Conservation (phyloP, 108 stramenopile genomes). For the Fragilaria radians region DNA sequence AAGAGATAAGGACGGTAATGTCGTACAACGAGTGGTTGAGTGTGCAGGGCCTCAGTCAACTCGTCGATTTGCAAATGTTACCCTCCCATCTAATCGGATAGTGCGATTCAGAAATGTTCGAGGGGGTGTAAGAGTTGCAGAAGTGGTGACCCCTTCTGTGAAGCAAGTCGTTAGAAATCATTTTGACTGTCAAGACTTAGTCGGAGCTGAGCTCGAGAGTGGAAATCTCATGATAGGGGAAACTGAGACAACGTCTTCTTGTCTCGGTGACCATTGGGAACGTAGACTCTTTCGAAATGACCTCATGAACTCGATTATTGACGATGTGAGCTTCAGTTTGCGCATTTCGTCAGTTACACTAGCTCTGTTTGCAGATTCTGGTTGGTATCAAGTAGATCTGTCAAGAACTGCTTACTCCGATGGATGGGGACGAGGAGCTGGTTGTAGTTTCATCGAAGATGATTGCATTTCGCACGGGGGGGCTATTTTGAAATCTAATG, state of each 20-base stretch:
- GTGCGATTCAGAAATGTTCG: constrained; percentile 52
- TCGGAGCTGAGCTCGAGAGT: constrained; percentile 75
- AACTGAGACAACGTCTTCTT: constrained; percentile 6
- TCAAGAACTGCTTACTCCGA: constrained; percentile 40
- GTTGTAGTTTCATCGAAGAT: constrained; percentile 67
- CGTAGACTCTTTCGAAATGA: constrained; percentile 63
- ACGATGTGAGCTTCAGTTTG: constrained; percentile 47
- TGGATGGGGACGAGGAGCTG: constrained; percentile 76
- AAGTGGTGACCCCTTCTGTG: constrained; percentile 72
- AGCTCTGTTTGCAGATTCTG: constrained; percentile 78
- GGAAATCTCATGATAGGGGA: no score
- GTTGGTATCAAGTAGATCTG: constrained; percentile 79
- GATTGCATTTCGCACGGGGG: constrained; percentile 54
- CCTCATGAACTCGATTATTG: constrained; percentile 74
- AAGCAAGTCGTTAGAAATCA: constrained; percentile 69
- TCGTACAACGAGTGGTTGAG: constrained; percentile 37
- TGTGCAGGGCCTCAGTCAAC: constrained; percentile 40
- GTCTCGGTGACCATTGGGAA: constrained; percentile 83
- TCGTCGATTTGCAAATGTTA: constrained; percentile 29
- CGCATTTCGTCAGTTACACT: constrained; percentile 67
- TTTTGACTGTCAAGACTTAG: constrained; percentile 67
- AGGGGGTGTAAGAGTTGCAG: constrained; percentile 71
- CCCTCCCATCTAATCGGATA: constrained; percentile 63
- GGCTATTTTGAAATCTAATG: constrained; percentile 44
- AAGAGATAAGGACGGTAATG: constrained; percentile 35